Evolutionary conservation across 768 basidiomycete genomes (phyloP).

Genomic region (Lepiota subincarnata): DNA sequence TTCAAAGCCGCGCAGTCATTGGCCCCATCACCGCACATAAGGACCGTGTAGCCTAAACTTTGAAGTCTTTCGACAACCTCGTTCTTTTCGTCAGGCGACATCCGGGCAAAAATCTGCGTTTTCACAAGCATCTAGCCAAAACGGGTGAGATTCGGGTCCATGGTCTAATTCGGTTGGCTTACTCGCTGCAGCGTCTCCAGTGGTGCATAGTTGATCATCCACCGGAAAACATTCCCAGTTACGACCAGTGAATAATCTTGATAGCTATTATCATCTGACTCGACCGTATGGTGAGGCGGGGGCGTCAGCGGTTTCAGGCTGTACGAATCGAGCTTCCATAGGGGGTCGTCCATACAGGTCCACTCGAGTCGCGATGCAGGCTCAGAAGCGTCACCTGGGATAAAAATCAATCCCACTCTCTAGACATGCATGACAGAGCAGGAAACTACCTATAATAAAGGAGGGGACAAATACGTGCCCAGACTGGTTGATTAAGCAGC

Average conservation of each 20-base stretch:
- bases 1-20: slow-evolving; percentile 99
- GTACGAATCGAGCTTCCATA: slow-evolving; percentile 84
- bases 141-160: background rate
- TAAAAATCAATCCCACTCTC: slow-evolving; percentile 1
- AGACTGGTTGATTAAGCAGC: slow-evolving; percentile 80
- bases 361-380: slow-evolving; percentile 73
- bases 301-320: slow-evolving; percentile 78
- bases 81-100: slow-evolving; percentile 99
- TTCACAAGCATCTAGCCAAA: slow-evolving; percentile 87
- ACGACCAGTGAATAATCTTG: slow-evolving; percentile 90
- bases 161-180: slow-evolving; percentile 21
- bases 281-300: slow-evolving; percentile 65
- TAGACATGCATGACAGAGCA: background rate
- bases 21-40: slow-evolving; percentile 98
- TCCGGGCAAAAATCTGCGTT: slow-evolving; percentile 93
- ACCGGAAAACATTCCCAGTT: slow-evolving; percentile 94
- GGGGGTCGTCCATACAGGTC: slow-evolving; percentile 86
- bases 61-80: slow-evolving; percentile 96
- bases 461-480: slow-evolving; percentile 84
- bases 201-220: slow-evolving; percentile 96
- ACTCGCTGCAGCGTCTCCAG: slow-evolving; percentile 93
- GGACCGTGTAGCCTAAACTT: slow-evolving; percentile 88
- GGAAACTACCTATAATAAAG: slow-evolving; percentile 63
- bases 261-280: slow-evolving; percentile 66
- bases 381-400: slow-evolving; percentile 47